Base-by-base conservation (phyloP, 169 alveolate species). In the Babesia sp. region DNA sequence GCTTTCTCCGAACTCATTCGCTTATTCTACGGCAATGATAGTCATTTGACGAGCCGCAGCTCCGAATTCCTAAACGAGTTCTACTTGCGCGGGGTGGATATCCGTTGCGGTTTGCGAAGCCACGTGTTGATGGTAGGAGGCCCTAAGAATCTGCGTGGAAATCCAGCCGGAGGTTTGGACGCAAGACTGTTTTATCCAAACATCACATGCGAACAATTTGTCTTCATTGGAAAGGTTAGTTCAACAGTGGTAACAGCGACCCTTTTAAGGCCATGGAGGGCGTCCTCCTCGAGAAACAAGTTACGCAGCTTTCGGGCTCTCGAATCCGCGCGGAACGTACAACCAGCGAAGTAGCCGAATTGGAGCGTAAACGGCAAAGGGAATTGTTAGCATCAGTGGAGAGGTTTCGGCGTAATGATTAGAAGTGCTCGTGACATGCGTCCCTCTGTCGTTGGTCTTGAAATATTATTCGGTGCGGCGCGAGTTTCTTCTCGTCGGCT, bases 101-200 rank as follows among this genome's bases (percentile, higher is more conserved):
- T 37, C 66, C 66, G 71, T 16, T 60, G 63, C 79, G 89, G 89
- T 36, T 14, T 72, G 6, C 58, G 81, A n/a, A 45, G 74, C 28
- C 89, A 81, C n/a, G 82, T 53, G 26, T 54, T 81, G 51, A 71
- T 81, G 85, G 80, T 60, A 5, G 85, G 89, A n/a, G 89, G 89
- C n/a, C 84, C 89, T 2, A 81, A 72, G 74, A 44, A 50, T 53
- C 22, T 81, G 33, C 28, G 84, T 11, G 89, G 89, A 31, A 81
- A 81, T 56, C 89, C 89, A 3, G 44, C 80, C 11, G 84, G 89
- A 39, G 54, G 58, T 33, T 29, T 81, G 46, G 74, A 81, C 54
- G 58, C 89, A 6, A 20, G 46, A 24, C 74, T 72, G 3, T 71
- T 57, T 26, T 81, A 60, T 55, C 89, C 89, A 3, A 50, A 59